Conservation (phyloP, 176 grass and related monocot genomes). For the Triticum turgidum region DNA sequence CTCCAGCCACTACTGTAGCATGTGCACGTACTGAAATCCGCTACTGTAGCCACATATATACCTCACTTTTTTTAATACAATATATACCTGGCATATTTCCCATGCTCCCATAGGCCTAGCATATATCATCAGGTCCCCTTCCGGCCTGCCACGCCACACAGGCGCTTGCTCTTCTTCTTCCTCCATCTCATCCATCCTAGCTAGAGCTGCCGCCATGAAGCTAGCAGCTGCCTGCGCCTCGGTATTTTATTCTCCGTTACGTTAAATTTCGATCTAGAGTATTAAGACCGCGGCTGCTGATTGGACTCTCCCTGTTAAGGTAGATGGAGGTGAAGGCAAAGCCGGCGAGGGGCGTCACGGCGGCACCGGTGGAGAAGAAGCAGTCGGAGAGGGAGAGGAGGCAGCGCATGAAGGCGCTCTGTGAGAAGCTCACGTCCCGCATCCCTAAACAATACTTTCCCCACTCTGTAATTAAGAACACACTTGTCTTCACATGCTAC, state of each 20-base stretch:
- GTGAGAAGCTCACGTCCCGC: conserved; percentile 60
- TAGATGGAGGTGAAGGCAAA: not conserved
- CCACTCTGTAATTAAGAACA: not conserved
- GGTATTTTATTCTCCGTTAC: not conserved
- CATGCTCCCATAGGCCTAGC: no score
- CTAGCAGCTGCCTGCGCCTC: not conserved
- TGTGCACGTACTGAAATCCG: no score
- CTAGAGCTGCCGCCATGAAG: not conserved
- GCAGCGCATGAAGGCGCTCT: conserved; percentile 69
- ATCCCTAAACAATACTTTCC: conserved; percentile 44
- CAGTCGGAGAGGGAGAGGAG: conserved; percentile 56
- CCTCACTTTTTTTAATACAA: no score
- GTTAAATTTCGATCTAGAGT: not conserved
- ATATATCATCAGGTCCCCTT: no score
- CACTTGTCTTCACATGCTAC: no score
- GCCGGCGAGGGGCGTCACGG: not conserved
- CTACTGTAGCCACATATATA: not conserved
- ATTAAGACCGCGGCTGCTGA: not conserved
- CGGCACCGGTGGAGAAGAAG: conserved; percentile 44
- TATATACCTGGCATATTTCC: not conserved
- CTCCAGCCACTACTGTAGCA: not conserved
- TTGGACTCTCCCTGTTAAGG: not conserved
- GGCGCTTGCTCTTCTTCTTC: not conserved
- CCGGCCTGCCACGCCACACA: no score
- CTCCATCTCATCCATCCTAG: not conserved